Percentiles rank a stretch among this genome's conserved stretches.
These are phyloP conservation scores for Aquanectria penicillioides DNA, from an alignment of 2,329 filamentous ascomycete species.

Conservation along the genomic window DNA sequence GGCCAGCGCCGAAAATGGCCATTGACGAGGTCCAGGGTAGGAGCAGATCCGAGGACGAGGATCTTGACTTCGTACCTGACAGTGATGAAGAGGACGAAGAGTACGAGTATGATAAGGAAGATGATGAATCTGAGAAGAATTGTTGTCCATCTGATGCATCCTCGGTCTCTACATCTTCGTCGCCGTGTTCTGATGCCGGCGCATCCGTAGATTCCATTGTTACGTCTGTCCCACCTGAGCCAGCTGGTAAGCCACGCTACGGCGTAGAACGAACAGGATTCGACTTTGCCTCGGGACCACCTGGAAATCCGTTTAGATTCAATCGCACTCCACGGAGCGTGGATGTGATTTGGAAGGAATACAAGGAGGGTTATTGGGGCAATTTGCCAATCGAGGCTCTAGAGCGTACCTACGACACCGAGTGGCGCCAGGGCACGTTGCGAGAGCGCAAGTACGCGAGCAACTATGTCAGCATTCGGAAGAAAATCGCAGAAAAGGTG, in stretches of 20 bases:
- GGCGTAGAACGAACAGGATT: not conserved
- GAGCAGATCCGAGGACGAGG: no score
- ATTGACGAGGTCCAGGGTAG: no score
- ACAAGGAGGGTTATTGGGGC: slow-evolving; percentile 33
- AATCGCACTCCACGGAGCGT: slow-evolving; percentile 38
- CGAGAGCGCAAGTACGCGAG: slow-evolving; percentile 39
- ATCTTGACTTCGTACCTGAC: no score
- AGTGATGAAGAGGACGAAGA: not conserved
- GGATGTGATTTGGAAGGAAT: slow-evolving; percentile 35
- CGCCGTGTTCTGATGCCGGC: no score
- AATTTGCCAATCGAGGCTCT: slow-evolving; percentile 36
- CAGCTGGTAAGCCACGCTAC: slow-evolving; percentile 13
- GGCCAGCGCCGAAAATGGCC: no score
- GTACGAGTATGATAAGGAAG: not conserved
- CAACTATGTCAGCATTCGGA: slow-evolving; percentile 39
- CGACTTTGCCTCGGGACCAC: slow-evolving; percentile 19
- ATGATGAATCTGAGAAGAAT: not conserved
- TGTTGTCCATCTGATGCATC: not conserved
- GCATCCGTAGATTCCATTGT: no score
- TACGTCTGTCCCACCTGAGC: no score
- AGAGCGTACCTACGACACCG: slow-evolving; percentile 30
- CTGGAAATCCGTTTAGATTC: slow-evolving; percentile 31
- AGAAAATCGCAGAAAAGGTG: slow-evolving; percentile 32
- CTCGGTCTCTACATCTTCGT: not conserved
- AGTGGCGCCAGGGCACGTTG: slow-evolving; percentile 31